Percentiles rank a stretch among this genome's conserved stretches.
phyloP scores from a whole-genome alignment of 306 rosid genomes.

The Quercus robur region DNA sequence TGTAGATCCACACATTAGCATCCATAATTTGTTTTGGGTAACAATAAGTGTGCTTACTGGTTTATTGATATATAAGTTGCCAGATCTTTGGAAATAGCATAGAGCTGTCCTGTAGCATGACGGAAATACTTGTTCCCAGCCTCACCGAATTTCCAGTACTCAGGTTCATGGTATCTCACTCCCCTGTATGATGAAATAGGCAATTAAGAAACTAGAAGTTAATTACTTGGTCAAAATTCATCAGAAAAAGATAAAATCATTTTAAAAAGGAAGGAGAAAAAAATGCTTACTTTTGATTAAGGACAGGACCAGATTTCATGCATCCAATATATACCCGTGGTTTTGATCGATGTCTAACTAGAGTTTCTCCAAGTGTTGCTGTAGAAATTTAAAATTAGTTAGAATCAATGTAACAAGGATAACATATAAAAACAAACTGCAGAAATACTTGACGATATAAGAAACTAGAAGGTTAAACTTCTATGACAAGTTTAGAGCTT shows the following conservation, averaged over 20 bases:
- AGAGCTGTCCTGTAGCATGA: slow-evolving; percentile 96
- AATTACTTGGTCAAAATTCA: neutral
- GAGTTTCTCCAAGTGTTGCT: slow-evolving; percentile 96
- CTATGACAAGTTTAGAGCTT: neutral
- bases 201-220: slow-evolving; percentile 31
- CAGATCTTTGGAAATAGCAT: slow-evolving; percentile 92
- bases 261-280: neutral
- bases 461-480: neutral
- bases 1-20: neutral
- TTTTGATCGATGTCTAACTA: slow-evolving; percentile 80
- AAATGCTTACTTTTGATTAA: slow-evolving; percentile 68
- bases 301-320: slow-evolving; percentile 99
- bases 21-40: neutral
- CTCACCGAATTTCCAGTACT: slow-evolving; percentile 95
- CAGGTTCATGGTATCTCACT: slow-evolving; percentile 98
- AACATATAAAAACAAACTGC: slow-evolving; percentile 7
- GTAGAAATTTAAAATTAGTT: slow-evolving; percentile 27
- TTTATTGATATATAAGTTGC: slow-evolving; percentile 80
- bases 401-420: neutral
- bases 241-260: neutral
- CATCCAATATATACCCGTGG: slow-evolving; percentile 83
- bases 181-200: slow-evolving; percentile 57
- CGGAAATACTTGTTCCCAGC: slow-evolving; percentile 96
- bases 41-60: slow-evolving; percentile 58
- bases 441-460: neutral